Percentiles rank a stretch among this genome's conserved stretches.
phyloP scores from a whole-genome alignment of 2,329 filamentous ascomycete species.

The Emydomyces testavorans region DNA sequence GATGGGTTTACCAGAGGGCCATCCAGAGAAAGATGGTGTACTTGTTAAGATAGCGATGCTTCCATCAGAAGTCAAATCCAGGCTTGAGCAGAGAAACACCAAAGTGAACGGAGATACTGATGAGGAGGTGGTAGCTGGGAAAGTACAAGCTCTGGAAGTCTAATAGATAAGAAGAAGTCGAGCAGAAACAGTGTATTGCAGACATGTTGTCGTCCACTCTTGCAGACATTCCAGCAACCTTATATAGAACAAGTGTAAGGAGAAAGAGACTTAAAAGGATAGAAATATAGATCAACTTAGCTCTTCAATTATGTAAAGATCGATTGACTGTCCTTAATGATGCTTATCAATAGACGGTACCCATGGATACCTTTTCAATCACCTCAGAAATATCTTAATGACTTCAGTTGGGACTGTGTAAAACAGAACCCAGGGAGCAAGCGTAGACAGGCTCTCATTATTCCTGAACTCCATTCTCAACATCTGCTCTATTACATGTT shows the following conservation, averaged over 20 bases:
- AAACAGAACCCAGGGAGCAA: too few relatives aligned
- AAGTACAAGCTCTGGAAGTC: constrained; percentile 8
- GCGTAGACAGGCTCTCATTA: too few relatives aligned
- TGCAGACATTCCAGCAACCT: background rate
- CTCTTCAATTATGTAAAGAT: too few relatives aligned
- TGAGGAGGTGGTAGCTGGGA: constrained; percentile 5
- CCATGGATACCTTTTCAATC: too few relatives aligned
- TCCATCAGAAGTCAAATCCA: constrained; percentile 17
- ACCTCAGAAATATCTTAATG: too few relatives aligned
- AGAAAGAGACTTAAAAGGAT: background rate
- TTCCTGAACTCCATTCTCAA: too few relatives aligned
- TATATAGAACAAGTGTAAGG: too few relatives aligned
- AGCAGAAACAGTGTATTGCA: background rate
- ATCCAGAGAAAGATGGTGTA: constrained; percentile 83
- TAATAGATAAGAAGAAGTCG: background rate
- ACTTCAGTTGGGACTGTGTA: too few relatives aligned
- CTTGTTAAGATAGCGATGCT: constrained; percentile 48
- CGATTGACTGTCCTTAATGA: too few relatives aligned
- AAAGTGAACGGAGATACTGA: background rate
- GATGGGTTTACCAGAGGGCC: constrained; percentile 64
- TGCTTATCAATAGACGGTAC: too few relatives aligned
- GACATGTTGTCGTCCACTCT: background rate
- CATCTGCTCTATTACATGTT: too few relatives aligned
- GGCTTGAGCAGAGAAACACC: constrained; percentile 8
- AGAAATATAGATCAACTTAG: background rate